phyloP scores from a whole-genome alignment of 257 asterid species.

The Forsythia viridissima region DNA sequence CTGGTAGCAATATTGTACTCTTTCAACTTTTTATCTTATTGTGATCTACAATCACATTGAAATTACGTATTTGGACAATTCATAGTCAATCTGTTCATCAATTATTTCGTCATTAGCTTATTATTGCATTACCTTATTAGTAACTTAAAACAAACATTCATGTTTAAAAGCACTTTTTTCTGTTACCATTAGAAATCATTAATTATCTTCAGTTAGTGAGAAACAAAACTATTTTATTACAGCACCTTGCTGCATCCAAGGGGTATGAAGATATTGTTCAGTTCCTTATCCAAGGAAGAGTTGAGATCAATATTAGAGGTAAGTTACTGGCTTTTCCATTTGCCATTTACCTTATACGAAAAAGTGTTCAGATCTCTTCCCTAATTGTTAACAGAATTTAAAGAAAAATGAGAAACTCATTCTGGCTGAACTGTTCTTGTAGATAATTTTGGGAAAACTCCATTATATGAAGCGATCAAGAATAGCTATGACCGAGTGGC shows the following conservation, averaged over 20 bases:
- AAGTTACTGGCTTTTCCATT: slow-evolving; percentile 2
- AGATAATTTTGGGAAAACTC: slow-evolving; percentile 60
- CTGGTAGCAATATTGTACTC: no score
- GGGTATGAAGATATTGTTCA: slow-evolving; percentile 52
- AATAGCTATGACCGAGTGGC: slow-evolving; percentile 54
- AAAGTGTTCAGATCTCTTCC: background rate
- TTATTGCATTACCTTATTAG: background rate
- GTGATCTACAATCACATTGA: no score
- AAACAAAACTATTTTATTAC: slow-evolving; percentile 6
- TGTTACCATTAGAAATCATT: background rate
- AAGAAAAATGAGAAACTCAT: background rate
- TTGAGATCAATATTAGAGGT: slow-evolving; percentile 51
- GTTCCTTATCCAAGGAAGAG: slow-evolving; percentile 52
- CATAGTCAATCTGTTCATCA: background rate
- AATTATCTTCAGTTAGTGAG: background rate
- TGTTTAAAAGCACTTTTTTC: background rate
- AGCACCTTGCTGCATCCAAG: slow-evolving; percentile 72
- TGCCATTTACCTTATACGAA: background rate
- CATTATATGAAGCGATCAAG: slow-evolving; percentile 67
- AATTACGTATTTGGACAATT: no score
- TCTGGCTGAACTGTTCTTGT: background rate
- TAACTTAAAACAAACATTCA: background rate
- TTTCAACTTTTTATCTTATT: no score
- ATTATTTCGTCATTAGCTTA: background rate
- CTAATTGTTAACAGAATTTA: background rate